Evolutionary conservation across 1,284 basidiomycete genomes (phyloP), one percentile per base, ranked within the genome.

Genomic region (Trametes polyzona): DNA sequence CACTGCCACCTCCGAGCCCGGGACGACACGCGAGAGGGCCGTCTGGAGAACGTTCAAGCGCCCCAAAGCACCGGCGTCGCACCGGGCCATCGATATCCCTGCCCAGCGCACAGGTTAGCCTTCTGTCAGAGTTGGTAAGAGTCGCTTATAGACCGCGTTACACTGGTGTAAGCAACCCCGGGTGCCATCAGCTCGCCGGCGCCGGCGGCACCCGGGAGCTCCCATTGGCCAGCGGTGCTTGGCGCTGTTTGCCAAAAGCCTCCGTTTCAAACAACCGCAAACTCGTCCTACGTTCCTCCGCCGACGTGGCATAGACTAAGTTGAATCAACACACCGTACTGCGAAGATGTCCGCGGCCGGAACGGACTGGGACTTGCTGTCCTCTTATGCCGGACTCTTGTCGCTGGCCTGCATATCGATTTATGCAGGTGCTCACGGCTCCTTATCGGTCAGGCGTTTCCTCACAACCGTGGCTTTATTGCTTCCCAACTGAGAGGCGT

Each of bases 361-460:
- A 9, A 53, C 63, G 21, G 81, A 86, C 68, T 83, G 79, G 81
- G 82, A 84, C 65, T 67, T 87, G 51, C 59, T 89, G 26, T 82
- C 81, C 1, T 86, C 88, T 21, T 91, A 88, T 63, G 83, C 75
- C 3, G 90, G 89, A 9, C 73, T 92, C 4, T 70, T 91, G 41
- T 69, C 71, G 29, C 78, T 91, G 23, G 90, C 90, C 1, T 80
- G 74, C 40, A 61, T 71, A 8, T 86, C 86, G 14, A 81, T 92
- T 32, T 91, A 86, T 65, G 78, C 79, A 23, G 90, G 90, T 24
- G 80, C 90, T 6, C 81, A 78, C 71, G 83, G 80, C 9, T 87
- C 87, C n/a, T 72, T 92, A 56, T 81, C 84, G 61, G 86, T 88
- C 64, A 60, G 84, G 23, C 11, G 24, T 19, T 76, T n/a, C n/a